Evolutionary conservation across 2,329 filamentous ascomycete genomes (phyloP).

Genomic region (Coleophoma eucalyptorum): DNA sequence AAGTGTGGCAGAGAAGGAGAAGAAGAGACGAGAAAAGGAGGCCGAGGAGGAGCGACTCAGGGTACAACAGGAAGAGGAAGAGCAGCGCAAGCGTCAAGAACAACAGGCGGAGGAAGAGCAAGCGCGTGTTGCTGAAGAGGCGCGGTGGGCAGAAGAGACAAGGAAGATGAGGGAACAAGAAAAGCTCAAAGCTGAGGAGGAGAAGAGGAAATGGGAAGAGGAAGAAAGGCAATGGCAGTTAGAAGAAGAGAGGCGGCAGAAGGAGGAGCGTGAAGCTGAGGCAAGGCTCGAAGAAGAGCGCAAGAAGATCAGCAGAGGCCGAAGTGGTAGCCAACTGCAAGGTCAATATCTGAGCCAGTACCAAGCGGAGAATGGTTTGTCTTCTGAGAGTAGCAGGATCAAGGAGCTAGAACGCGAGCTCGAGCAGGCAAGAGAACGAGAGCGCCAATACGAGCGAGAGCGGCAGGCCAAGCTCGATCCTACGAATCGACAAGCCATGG

Average conservation of each 20-base stretch:
- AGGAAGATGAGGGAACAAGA: constrained; percentile 54
- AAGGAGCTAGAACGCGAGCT: constrained; percentile 75
- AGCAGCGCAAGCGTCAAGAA: constrained; percentile 41
- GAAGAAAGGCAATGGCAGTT: constrained; percentile 73
- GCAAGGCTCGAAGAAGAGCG: constrained; percentile 64
- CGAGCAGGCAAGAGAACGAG: constrained; percentile 63
- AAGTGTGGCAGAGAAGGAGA: constrained; percentile 80
- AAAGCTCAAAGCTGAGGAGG: constrained; percentile 57
- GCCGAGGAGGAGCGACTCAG: constrained; percentile 58
- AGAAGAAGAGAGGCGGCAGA: constrained; percentile 67
- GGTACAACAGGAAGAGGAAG: constrained; percentile 48
- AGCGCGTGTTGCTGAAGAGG: constrained; percentile 59
- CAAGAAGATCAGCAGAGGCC: constrained; percentile 48
- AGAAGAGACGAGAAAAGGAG: constrained; percentile 50
- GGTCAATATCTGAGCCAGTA: constrained; percentile 89
- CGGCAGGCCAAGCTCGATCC: constrained; percentile 42
- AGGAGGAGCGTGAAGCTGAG: constrained; percentile 72
- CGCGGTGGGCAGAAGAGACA: constrained; percentile 63
- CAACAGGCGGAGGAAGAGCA: constrained; percentile 57
- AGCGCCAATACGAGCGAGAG: constrained; percentile 59
- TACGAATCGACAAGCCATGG: constrained; percentile 16
- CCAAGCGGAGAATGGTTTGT: constrained; percentile 61
- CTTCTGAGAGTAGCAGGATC: constrained; percentile 63
- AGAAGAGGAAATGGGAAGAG: constrained; percentile 73
- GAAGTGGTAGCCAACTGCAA: constrained; percentile 65